Evolutionary conservation across 352 stramenopile genomes (phyloP), one percentile per base, ranked within the genome.

Genomic region (Globisporangium apiculatum): DNA sequence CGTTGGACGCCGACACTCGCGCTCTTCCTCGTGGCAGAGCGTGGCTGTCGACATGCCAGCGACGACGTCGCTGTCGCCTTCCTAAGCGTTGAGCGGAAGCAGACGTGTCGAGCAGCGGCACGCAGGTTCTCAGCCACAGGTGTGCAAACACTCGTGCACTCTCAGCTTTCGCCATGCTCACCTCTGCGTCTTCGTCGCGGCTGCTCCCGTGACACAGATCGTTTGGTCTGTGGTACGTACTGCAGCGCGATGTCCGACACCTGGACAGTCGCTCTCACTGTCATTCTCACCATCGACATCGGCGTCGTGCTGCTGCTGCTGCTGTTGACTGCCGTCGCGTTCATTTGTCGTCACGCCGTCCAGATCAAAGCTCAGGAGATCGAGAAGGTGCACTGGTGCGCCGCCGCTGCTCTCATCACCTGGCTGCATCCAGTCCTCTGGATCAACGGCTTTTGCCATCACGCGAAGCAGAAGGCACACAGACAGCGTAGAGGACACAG

Each of bases 161-260:
- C 5, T 49, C 11, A 49, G 10, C 15, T 8, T 24, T 49, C 2
- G 45, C 41, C 31, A 45, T 54, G 35, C 49, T 7, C 60, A 73
- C 65, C 68, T 63, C 35, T 50, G 51, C 1, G 66, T 36, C 7
- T 65, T 73, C 5, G 38, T 55, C 3, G 60, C 68, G 10, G 66
- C 57, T 41, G 70, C 68, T 9, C 68, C 68, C n/a, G 64, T 60
- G 18, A 73, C 52, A 18, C 68, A 55, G 4, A 76, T 58, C 10
- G 73, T 54, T 14, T 64, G 56, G 18, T 51, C 51, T 9, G 48
- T 47, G 57, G 51, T 58, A 42, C 58, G 53, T 31, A 49, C 10
- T 9, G 48, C 43, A 51, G 18, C 0, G 15, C 37, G 41, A 41
- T 12, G 10, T 31, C 53, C 8, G 35, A 24, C 6, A 46, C 18